Conservation (phyloP, 139 green algal genomes). For the Coelastrella sp. region DNA sequence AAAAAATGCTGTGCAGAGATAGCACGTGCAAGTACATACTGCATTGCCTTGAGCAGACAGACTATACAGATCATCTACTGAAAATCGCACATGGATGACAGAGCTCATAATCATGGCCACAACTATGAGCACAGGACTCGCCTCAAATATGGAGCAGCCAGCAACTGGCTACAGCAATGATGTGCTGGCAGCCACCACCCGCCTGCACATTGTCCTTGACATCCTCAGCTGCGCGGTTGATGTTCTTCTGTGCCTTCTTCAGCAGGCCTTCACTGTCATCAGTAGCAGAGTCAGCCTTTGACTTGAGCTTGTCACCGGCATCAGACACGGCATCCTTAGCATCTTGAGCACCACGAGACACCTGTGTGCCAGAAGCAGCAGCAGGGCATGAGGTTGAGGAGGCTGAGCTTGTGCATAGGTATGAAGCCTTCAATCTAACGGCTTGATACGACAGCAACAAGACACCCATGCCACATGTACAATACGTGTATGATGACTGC, state of each 20-base stretch:
- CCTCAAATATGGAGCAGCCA: background rate
- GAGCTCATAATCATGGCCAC: background rate
- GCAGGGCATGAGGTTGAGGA: background rate
- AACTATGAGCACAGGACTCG: background rate
- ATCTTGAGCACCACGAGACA: slow-evolving; percentile 34
- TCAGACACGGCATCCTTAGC: slow-evolving; percentile 27
- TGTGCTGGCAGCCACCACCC: background rate
- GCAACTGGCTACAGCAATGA: background rate
- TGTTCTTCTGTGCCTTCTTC: slow-evolving; percentile 37
- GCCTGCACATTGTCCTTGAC: slow-evolving; percentile 34
- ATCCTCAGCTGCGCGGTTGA: slow-evolving; percentile 28
- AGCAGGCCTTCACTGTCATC: slow-evolving; percentile 31
- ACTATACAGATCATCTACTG: too few species aligned
- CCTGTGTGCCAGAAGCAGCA: background rate
- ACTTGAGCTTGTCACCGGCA: slow-evolving; percentile 13
- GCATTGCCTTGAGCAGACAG: too few species aligned
- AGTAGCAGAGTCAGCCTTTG: background rate
- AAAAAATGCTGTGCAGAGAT: too few species aligned
- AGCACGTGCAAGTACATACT: too few species aligned
- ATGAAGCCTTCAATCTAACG: too few species aligned
- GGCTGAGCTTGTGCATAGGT: background rate
- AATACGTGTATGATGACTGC: too few species aligned
- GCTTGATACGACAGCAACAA: background rate
- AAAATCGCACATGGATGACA: too few species aligned
- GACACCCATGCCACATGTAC: too few species aligned